phyloP scores from a whole-genome alignment of 352 stramenopile species.

The Blastocystis sp. region DNA sequence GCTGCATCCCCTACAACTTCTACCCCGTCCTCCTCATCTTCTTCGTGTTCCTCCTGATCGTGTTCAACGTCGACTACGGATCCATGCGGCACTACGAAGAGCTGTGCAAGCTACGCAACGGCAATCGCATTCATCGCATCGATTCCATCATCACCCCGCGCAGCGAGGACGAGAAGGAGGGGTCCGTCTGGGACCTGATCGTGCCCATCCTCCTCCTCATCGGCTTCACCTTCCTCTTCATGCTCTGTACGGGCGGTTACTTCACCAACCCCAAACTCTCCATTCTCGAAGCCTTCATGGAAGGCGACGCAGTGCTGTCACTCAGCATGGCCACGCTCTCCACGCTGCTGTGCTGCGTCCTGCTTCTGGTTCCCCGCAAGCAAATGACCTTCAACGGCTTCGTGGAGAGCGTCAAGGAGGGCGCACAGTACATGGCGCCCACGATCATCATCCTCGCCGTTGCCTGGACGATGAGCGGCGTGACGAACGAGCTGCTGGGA shows the following conservation, averaged over 20 bases:
- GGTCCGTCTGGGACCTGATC: slow-evolving; percentile 47
- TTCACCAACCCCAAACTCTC: slow-evolving; percentile 27
- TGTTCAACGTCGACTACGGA: slow-evolving; percentile 54
- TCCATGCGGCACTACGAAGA: slow-evolving; percentile 60
- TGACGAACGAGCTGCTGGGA: slow-evolving; percentile 65
- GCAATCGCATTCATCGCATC: neutral
- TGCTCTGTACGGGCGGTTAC: slow-evolving; percentile 61
- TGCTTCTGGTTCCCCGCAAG: slow-evolving; percentile 51
- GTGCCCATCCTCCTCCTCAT: slow-evolving; percentile 65
- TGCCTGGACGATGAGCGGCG: slow-evolving; percentile 63
- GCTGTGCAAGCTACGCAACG: slow-evolving; percentile 9
- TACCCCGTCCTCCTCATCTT: slow-evolving; percentile 54
- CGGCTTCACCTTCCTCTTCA: slow-evolving; percentile 64
- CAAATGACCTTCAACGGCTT: slow-evolving; percentile 68
- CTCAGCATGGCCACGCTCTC: slow-evolving; percentile 45
- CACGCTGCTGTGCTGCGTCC: slow-evolving; percentile 15
- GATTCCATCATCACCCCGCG: neutral
- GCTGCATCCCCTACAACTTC: slow-evolving; percentile 60
- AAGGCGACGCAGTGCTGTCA: slow-evolving; percentile 39
- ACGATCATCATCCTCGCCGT: slow-evolving; percentile 67
- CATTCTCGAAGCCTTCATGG: slow-evolving; percentile 59
- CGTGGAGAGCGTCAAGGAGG: slow-evolving; percentile 52
- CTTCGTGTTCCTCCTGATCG: slow-evolving; percentile 50
- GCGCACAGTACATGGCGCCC: slow-evolving; percentile 57
- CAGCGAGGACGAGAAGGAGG: slow-evolving; percentile 40